These are phyloP conservation scores for Parasitella parasitica DNA, from an alignment of 371 early-diverging fungal species.

Conservation along the genomic window DNA sequence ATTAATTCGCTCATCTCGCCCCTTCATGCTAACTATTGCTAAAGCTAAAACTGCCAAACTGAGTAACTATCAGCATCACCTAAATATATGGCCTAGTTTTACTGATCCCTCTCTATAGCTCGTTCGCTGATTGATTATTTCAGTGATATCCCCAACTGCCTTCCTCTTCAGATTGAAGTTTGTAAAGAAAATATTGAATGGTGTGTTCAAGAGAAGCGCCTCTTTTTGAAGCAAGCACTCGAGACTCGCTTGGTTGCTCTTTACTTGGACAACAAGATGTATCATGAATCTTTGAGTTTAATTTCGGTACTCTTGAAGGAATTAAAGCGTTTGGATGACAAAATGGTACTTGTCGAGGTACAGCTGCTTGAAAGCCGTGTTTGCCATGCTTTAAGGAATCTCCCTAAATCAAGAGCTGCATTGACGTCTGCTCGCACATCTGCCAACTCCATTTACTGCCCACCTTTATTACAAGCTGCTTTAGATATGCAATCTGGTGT, in stretches of 20 bases:
- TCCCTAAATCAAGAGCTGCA: conserved; percentile 95
- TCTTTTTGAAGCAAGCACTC: conserved; percentile 90
- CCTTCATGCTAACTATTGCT: conserved; percentile 79
- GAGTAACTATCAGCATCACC: conserved; percentile 49
- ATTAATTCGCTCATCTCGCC: conserved; percentile 79
- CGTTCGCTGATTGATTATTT: conserved; percentile 89
- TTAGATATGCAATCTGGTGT: conserved; percentile 98
- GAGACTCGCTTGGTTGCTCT: conserved; percentile 92
- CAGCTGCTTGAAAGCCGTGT: conserved; percentile 94
- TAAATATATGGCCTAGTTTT: background rate
- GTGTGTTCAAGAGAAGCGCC: conserved; percentile 88
- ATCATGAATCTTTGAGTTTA: conserved; percentile 86
- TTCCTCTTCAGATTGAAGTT: conserved; percentile 86
- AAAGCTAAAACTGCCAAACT: conserved; percentile 97
- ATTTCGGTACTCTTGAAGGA: conserved; percentile 88
- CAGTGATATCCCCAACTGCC: conserved; percentile 81
- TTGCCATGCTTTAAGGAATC: conserved; percentile 90
- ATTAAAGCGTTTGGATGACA: conserved; percentile 98
- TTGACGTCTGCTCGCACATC: conserved; percentile 96
- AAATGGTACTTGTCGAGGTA: conserved; percentile 96
- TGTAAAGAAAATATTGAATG: conserved; percentile 94
- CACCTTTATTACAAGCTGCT: conserved; percentile 96
- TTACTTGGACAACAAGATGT: conserved; percentile 93
- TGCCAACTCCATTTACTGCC: conserved; percentile 97
- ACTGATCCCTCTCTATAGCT: conserved; percentile 45